Conservation (phyloP, 23 red algal species). For the Cyanidium caldarium region DNA sequence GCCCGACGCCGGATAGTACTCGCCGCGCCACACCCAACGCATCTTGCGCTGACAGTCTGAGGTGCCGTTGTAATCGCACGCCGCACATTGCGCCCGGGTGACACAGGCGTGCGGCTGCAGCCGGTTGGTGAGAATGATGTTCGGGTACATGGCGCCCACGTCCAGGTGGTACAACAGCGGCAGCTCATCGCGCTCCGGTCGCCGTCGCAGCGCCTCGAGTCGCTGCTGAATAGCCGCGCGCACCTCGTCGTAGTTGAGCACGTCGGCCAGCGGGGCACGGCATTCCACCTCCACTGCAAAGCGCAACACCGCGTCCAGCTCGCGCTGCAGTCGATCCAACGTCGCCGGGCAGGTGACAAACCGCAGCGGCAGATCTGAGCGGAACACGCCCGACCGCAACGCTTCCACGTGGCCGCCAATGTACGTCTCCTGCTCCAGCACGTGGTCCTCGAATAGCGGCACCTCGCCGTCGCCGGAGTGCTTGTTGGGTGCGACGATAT, state of each 20-base stretch:
- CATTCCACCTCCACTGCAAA: constrained; percentile 57
- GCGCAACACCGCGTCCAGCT: constrained; percentile 33
- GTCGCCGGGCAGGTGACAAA: constrained; percentile 40
- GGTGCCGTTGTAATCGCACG: constrained; percentile 81
- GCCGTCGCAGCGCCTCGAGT: constrained; percentile 27
- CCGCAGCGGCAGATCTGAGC: constrained; percentile 52
- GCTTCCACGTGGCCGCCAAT: constrained; percentile 99
- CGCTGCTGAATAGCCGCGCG: constrained; percentile 15
- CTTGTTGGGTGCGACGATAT: constrained; percentile 90
- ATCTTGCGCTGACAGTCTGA: constrained; percentile 71
- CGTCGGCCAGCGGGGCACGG: constrained; percentile 18
- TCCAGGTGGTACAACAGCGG: constrained; percentile 91
- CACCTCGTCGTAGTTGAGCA: constrained; percentile 66
- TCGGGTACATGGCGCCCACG: constrained; percentile 98
- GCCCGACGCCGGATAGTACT: constrained; percentile 66
- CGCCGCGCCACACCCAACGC: constrained; percentile 95
- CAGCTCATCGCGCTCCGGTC: constrained; percentile 23
- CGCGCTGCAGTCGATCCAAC: constrained; percentile 36
- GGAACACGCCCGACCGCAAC: constrained; percentile 82
- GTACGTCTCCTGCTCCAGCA: constrained; percentile 93
- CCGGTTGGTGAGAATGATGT: constrained; percentile 96
- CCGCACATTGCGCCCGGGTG: constrained; percentile 41
- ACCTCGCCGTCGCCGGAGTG: constrained; percentile 19
- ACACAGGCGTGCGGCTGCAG: constrained; percentile 94
- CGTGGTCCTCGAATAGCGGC: constrained; percentile 39